Percentiles rank a stretch among this genome's conserved stretches.
Evolutionary conservation across 345 rosid genomes (phyloP).

Genomic region (Gossypium raimondii): DNA sequence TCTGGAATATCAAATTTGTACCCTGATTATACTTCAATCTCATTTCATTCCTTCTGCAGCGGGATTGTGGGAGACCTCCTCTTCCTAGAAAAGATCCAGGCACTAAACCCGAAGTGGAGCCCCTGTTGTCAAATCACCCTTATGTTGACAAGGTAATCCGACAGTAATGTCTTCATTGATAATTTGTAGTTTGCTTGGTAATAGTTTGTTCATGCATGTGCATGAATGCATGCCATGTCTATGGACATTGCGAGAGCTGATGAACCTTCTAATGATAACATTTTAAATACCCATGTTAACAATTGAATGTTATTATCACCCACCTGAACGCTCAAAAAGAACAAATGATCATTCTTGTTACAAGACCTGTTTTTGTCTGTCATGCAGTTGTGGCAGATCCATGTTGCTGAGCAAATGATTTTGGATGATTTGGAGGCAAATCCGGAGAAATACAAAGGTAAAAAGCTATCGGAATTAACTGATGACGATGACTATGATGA

Average conservation of each 20-base stretch:
- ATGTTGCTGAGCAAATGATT: constrained; percentile 91
- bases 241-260: background rate
- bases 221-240: background rate
- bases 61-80: constrained; percentile 90
- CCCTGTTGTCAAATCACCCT: constrained; percentile 86
- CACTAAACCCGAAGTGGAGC: constrained; percentile 73
- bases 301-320: background rate
- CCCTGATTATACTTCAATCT: background rate
- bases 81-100: constrained; percentile 76
- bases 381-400: constrained; percentile 88
- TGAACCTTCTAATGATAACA: background rate
- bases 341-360: background rate
- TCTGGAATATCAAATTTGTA: background rate
- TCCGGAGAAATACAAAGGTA: constrained; percentile 79
- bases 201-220: constrained; percentile 2
- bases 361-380: background rate
- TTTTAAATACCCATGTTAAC: background rate
- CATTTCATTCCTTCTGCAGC: constrained; percentile 39
- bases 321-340: background rate
- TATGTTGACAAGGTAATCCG: constrained; percentile 74
- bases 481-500: constrained; percentile 76
- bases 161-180: background rate
- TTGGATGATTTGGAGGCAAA: constrained; percentile 77
- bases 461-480: constrained; percentile 71
- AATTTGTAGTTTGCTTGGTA: background rate